Evolutionary conservation across 257 asterid genomes (phyloP).

Genomic region (Rubia yunnanensis): DNA sequence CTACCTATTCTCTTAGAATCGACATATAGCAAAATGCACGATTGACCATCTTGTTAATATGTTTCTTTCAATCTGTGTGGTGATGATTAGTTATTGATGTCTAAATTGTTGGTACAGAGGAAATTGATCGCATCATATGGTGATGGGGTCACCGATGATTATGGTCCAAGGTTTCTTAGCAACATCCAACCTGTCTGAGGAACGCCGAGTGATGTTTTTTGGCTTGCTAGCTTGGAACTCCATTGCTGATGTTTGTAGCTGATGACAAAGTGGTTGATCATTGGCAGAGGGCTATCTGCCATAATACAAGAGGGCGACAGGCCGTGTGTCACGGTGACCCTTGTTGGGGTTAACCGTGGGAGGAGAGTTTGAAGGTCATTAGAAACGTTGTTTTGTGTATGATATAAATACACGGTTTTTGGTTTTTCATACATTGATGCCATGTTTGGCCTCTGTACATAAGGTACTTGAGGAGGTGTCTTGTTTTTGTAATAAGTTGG

Average conservation of each 20-base stretch:
- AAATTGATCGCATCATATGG: slow-evolving; percentile 36
- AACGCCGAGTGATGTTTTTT: not conserved
- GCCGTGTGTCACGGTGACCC: too few species aligned
- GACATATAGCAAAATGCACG: too few species aligned
- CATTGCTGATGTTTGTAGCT: not conserved
- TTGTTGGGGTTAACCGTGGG: too few species aligned
- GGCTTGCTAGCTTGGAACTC: not conserved
- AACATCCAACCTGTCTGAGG: slow-evolving; percentile 2
- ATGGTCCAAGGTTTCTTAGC: slow-evolving; percentile 5
- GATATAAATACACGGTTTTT: not conserved
- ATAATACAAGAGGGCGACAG: not conserved
- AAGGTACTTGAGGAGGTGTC: not conserved
- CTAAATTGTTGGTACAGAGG: slow-evolving; percentile 39
- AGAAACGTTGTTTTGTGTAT: not conserved
- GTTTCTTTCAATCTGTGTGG: too few species aligned
- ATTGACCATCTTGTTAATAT: too few species aligned
- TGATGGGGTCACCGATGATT: slow-evolving; percentile 13
- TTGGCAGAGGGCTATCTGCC: not conserved
- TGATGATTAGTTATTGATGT: not conserved
- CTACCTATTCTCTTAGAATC: too few species aligned
- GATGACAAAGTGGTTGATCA: not conserved
- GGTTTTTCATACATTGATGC: not conserved
- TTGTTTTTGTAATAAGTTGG: not conserved
- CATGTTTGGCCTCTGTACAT: slow-evolving; percentile 8
- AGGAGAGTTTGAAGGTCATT: not conserved